Conservation (phyloP, 2,329 filamentous ascomycete species). For the Fusarium torulosum region DNA sequence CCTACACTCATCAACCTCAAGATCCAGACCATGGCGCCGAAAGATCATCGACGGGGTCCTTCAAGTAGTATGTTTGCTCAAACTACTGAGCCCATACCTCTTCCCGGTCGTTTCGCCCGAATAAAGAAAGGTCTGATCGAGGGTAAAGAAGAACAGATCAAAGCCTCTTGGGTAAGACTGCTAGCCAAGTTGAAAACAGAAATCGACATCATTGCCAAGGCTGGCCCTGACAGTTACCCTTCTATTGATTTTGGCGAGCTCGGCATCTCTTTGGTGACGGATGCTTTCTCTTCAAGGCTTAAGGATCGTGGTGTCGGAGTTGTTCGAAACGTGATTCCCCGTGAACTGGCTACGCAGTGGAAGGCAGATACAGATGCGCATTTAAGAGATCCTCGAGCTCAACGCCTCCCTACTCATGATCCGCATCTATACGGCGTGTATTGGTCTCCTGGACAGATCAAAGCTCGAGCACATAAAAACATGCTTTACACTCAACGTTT, state of each 20-base stretch:
- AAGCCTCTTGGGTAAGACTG: conserved; percentile 56
- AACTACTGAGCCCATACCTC: conserved; percentile 49
- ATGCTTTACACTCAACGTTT: conserved; percentile 60
- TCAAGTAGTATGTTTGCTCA: conserved; percentile 47
- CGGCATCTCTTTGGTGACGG: conserved; percentile 41
- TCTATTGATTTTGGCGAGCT: conserved; percentile 58
- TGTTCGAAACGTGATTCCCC: conserved; percentile 51
- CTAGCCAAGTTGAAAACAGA: conserved; percentile 54
- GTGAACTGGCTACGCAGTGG: conserved; percentile 53
- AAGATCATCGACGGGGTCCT: conserved; percentile 39
- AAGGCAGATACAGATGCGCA: conserved; percentile 67
- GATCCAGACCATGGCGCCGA: conserved; percentile 31
- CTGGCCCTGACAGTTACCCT: conserved; percentile 56
- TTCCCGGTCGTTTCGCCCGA: conserved; percentile 57
- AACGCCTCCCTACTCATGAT: conserved; percentile 50
- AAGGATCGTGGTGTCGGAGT: conserved; percentile 51
- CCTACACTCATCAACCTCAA: conserved; percentile 4
- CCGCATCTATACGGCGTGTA: conserved; percentile 55
- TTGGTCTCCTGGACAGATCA: conserved; percentile 58
- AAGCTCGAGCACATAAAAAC: conserved; percentile 56
- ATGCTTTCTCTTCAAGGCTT: conserved; percentile 48
- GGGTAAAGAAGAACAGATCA: conserved; percentile 55
- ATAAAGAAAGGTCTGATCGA: conserved; percentile 57
- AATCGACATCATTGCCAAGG: conserved; percentile 52
- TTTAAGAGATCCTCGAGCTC: conserved; percentile 60